Evolutionary conservation across 495 filamentous ascomycete genomes (phyloP).

Genomic region (Aspergillus sparsus): DNA sequence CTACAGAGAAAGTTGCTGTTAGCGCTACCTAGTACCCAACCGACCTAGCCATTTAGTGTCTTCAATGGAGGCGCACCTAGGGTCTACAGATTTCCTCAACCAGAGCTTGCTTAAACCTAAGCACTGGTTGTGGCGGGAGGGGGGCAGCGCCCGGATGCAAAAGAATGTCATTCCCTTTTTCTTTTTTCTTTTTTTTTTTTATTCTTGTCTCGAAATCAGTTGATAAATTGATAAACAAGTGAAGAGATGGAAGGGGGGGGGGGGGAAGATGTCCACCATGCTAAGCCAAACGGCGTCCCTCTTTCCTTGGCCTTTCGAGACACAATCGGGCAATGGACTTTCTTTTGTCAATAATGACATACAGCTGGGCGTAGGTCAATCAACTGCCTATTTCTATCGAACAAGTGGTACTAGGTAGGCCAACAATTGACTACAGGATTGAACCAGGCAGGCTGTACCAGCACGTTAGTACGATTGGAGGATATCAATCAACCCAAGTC

Average conservation of each 20-base stretch:
- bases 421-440: not conserved
- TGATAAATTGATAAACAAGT: not conserved
- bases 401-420: not conserved
- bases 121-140: conserved; percentile 2
- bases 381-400: not conserved
- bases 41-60: not conserved
- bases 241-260: conserved; percentile 11
- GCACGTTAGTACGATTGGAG: no score
- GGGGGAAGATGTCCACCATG: conserved; percentile 11
- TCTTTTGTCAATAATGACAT: not conserved
- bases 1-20: not conserved
- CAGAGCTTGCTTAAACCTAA: conserved; percentile 17
- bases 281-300: conserved; percentile 17
- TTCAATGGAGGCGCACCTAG: not conserved
- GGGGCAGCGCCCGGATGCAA: not conserved
- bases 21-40: not conserved
- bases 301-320: conserved; percentile 12
- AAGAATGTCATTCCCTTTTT: no score
- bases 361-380: not conserved
- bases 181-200: not conserved
- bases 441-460: no score
- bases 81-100: conserved; percentile 19
- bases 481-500: not conserved
- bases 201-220: not conserved
- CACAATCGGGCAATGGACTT: not conserved